Base-by-base conservation (phyloP, 2,329 filamentous ascomycete genomes). In the Beauveria scarabaeidicola region DNA sequence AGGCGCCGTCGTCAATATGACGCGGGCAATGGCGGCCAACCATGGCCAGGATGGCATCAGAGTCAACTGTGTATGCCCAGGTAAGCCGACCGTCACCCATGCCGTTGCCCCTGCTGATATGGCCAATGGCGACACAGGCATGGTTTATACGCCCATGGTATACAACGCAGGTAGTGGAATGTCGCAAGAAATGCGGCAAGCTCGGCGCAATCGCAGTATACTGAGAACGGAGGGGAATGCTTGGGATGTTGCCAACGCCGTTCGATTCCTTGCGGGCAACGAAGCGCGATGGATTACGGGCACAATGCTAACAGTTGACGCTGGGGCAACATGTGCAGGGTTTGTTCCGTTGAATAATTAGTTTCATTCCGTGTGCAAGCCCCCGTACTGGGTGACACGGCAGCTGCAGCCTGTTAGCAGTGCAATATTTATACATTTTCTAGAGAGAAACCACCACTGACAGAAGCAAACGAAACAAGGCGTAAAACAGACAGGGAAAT, bases 1-100 rank as follows among this genome's bases (percentile, higher is more conserved):
- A 61, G 77, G 77, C 1, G 77, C 77, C 0, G 73, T 81, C 1
- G 72, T 80, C 3, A 76, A 80, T 25, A 80, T 81, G 78, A 80
- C 78, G 1, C 66, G 77, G 1, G 76, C 78, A 1, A 81, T 81
- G 78, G 78, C 78, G 1, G 75, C 76, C 1, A 75, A 81, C 36
- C 78, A 81, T 63, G 78, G 72, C 4, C 60, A 64, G 21, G 70
- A 77, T 2, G 73, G 74, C 4, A 78, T 81, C 19, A 69, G 77
- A 6, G 78, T 80, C 1, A 81, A 81, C 48, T 80, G 78, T 23
- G 77, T 81, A 0, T 78, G 75, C 62, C 77, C 77, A 3, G 77
- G 75, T 66, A 50, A 52, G 59, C 15, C 19, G 46, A 4, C 17
- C 46, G 17, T 4, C 15, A 6, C 47, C 11, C 5, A 3, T 5